Conservation (phyloP, 768 basidiomycete genomes). For the Termitomyces sp. region DNA sequence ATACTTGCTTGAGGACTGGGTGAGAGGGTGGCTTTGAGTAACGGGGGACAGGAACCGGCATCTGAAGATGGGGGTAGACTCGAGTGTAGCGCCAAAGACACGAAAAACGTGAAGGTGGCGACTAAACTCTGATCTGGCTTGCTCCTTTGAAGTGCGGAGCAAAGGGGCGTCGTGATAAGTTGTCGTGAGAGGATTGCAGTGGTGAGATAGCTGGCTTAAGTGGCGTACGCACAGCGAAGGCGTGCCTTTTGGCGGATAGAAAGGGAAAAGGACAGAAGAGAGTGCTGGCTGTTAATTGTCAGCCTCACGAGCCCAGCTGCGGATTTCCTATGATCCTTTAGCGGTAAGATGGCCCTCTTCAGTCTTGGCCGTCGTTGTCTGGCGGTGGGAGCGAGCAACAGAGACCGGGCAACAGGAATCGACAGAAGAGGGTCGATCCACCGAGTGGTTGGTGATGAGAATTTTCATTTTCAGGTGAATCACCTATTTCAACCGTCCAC, state of each 20-base stretch:
- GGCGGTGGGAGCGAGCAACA: constrained; percentile 26
- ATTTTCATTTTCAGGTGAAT: constrained; percentile 7
- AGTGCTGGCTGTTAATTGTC: constrained; percentile 24
- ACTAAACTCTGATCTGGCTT: constrained; percentile 38
- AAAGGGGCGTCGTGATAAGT: constrained; percentile 56
- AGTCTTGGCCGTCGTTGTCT: constrained; percentile 39
- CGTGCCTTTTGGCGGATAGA: constrained; percentile 73
- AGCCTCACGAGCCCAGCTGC: constrained; percentile 30
- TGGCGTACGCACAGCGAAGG: constrained; percentile 93
- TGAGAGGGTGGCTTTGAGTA: constrained; percentile 56
- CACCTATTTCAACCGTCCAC: constrained; percentile 13
- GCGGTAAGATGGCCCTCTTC: constrained; percentile 37
- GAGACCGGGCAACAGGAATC: constrained; percentile 45
- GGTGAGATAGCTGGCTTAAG: constrained; percentile 18
- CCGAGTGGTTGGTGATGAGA: constrained; percentile 36
- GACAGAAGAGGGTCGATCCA: constrained; percentile 50
- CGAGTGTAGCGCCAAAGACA: constrained; percentile 44
- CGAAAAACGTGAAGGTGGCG: constrained; percentile 36
- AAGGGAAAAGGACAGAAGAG: constrained; percentile 26
- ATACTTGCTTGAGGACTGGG: constrained; percentile 58
- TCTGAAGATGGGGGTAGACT: constrained; percentile 50
- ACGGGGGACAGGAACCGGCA: constrained; percentile 84
- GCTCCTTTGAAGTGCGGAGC: constrained; percentile 37
- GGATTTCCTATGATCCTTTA: constrained; percentile 17
- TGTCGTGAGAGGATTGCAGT: constrained; percentile 41